Conservation (phyloP, 306 rosid species). For the Ormosia semicastrata region DNA sequence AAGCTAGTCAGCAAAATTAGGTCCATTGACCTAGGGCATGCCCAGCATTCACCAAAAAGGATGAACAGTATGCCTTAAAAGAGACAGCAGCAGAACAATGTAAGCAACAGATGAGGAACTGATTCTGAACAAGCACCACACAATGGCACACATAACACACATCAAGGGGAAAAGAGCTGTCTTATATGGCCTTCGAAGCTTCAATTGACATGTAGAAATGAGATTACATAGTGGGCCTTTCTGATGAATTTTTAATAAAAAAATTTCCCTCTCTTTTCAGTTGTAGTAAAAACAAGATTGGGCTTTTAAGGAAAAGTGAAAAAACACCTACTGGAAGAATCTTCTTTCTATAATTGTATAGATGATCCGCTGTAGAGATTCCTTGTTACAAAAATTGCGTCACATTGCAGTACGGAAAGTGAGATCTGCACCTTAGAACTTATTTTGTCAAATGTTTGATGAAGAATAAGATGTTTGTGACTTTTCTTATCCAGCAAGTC, state of each 20-base stretch:
- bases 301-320: background rate
- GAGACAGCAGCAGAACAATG: background rate
- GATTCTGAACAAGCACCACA: background rate
- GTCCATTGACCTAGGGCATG: background rate
- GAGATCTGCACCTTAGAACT: slow-evolving; percentile 19
- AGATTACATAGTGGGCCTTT: background rate
- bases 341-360: background rate
- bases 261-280: background rate
- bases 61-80: background rate
- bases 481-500: slow-evolving; percentile 69
- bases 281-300: background rate
- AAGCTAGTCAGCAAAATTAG: background rate
- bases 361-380: background rate
- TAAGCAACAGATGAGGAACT: background rate
- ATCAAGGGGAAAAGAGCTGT: background rate
- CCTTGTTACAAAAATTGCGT: slow-evolving; percentile 16
- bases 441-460: slow-evolving; percentile 20
- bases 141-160: background rate
- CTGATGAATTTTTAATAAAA: background rate
- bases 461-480: slow-evolving; percentile 35
- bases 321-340: background rate
- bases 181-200: background rate
- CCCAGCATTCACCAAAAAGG: background rate
- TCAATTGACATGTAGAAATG: background rate
- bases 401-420: background rate